These are phyloP conservation scores for Malassezia caprae DNA, from an alignment of 1,284 basidiomycete genomes.

Conservation along the genomic window DNA sequence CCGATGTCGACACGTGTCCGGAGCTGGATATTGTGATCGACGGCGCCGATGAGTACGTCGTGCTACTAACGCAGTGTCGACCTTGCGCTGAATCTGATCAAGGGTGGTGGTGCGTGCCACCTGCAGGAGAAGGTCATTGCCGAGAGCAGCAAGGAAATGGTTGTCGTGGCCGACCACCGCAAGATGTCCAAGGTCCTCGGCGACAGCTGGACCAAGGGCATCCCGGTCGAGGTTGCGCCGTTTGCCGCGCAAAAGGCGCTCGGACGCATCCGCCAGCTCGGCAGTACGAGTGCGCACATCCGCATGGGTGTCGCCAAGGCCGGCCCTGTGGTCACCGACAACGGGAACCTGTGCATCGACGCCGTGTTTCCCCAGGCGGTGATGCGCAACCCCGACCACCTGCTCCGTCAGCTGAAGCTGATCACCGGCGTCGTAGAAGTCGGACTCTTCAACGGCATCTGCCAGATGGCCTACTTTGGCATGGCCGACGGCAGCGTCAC, in stretches of 20 bases:
- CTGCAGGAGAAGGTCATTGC: constrained; percentile 89
- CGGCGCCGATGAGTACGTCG: constrained; percentile 69
- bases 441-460: constrained; percentile 81
- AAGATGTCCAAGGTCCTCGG: constrained; percentile 69
- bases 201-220: constrained; percentile 71
- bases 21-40: constrained; percentile 89
- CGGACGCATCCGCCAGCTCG: constrained; percentile 32
- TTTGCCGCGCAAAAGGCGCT: constrained; percentile 78
- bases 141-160: constrained; percentile 77
- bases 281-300: constrained; percentile 29
- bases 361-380: constrained; percentile 34
- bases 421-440: constrained; percentile 89
- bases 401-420: constrained; percentile 38
- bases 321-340: constrained; percentile 89
- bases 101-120: constrained; percentile 95
- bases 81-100: constrained; percentile 78
- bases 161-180: constrained; percentile 89
- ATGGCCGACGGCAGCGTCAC: constrained; percentile 52
- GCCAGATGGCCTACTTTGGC: constrained; percentile 93
- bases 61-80: constrained; percentile 60
- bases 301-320: constrained; percentile 56
- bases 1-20: constrained; percentile 65
- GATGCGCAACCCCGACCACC: constrained; percentile 34
- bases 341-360: constrained; percentile 51
- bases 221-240: constrained; percentile 90